Conservation (phyloP, 163 green algal species). For the Coccomyxa subellipsoidea region DNA sequence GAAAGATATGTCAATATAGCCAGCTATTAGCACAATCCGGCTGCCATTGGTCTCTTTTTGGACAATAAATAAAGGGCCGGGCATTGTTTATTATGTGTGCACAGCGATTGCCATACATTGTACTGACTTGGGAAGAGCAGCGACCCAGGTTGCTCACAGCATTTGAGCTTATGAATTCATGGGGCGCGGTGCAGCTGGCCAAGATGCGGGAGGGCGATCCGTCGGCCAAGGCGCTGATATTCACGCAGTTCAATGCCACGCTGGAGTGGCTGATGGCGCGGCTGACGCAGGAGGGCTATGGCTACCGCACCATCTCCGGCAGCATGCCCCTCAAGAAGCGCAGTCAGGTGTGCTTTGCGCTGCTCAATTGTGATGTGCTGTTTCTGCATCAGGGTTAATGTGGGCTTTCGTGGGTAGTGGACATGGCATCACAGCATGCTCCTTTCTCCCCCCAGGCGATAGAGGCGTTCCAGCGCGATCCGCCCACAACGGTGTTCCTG, state of each 20-base stretch:
- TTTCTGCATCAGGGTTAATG: not conserved
- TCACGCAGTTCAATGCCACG: constrained; percentile 56
- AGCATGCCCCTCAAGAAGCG: constrained; percentile 63
- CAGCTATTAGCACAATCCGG: no score
- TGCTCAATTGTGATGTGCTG: not conserved
- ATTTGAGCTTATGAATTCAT: no score
- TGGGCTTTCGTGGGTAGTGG: no score
- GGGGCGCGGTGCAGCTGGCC: constrained; percentile 41
- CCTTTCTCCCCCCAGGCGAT: constrained; percentile 45
- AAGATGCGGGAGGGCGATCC: constrained; percentile 58
- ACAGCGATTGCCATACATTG: no score
- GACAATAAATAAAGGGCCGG: no score
- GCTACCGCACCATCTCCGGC: constrained; percentile 58
- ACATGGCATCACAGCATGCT: no score
- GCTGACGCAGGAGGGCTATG: constrained; percentile 55
- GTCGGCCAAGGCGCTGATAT: constrained; percentile 71
- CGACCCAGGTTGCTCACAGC: no score
- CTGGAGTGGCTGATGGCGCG: constrained; percentile 56
- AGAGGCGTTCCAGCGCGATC: constrained; percentile 88
- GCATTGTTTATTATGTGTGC: no score
- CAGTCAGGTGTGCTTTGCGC: constrained; percentile 25
- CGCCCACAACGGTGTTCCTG: constrained; percentile 94
- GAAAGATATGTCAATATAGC: no score
- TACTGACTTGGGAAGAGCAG: no score
- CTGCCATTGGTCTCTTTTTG: no score